Evolutionary conservation across 2,329 filamentous ascomycete species (phyloP), one percentile per base, ranked within the genome.

Genomic region (Diaporthe citriasiana): DNA sequence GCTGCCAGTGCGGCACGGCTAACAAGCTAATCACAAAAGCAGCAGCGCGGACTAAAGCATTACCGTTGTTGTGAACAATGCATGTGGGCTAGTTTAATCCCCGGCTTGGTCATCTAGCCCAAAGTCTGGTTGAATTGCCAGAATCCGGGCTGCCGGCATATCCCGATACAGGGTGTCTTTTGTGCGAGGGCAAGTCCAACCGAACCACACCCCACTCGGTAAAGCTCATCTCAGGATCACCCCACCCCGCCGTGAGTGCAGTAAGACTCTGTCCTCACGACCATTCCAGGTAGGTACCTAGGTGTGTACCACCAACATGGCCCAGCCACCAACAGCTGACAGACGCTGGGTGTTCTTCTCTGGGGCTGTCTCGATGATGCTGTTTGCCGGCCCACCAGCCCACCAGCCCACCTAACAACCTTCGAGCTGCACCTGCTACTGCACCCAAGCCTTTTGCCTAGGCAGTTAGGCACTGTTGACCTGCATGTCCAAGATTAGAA

Each of bases 401-500:
- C n/a, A n/a, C n/a, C n/a, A 47, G 42, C 59, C 59, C 42, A 50
- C 60, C 42, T 50, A 50, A 50, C 60, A 66, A 65, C 40, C 60
- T 33, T 66, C 30, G 60, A 45, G 35, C 38, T 59, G 57, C 57
- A 63, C 57, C 25, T 45, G 57, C 55, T 57, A n/a, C 60, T 27
- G 60, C 60, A 38, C 63, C 63, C 63, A 68, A 68, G 63, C 38
- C 51, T 56, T 56, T 70, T 57, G 50, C 66, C 66, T 35, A 70
- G 53, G 38, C 40, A 45, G 35, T 57, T 33, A 57, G 51, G 50
- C 53, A 55, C 66, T 47, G 50, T 56, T 33, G 51, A 70, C 66
- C 51, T 70, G 47, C 47, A 53, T 69, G 30, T 71, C 69, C 69
- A 71, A 71, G 69, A 60, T 71, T 71, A 71, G 68, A 70, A 70